These are phyloP conservation scores for Mangifera indica DNA, from an alignment of 345 rosid genomes.

Conservation along the genomic window DNA sequence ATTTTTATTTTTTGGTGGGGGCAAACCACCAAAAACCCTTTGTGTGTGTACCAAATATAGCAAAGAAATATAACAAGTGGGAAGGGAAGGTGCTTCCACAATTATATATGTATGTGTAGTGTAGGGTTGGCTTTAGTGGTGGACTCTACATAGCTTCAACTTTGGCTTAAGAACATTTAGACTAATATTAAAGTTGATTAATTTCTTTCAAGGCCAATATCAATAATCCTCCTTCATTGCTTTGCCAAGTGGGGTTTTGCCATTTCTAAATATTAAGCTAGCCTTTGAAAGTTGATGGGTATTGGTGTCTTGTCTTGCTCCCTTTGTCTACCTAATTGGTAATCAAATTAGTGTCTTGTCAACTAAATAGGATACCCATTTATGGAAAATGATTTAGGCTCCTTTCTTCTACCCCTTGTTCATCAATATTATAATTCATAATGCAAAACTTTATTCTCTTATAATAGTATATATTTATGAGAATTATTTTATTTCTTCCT, in stretches of 20 bases:
- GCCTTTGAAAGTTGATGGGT: conserved; percentile 16
- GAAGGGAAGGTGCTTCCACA: conserved; percentile 22
- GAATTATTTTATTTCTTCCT: neutral
- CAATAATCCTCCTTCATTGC: neutral
- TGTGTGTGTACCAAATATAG: conserved; percentile 24
- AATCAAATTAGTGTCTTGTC: conserved; percentile 20
- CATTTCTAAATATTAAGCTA: neutral
- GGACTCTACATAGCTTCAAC: conserved; percentile 2
- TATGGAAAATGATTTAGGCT: neutral
- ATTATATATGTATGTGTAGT: neutral
- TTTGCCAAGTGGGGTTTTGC: conserved; percentile 25
- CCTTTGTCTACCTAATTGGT: conserved; percentile 9
- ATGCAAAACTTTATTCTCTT: neutral
- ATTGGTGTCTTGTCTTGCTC: conserved; percentile 40
- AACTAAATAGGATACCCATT: conserved; percentile 4
- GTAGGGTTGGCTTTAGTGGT: conserved; percentile 9
- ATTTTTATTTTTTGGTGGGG: conserved; percentile 21
- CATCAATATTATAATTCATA: neutral
- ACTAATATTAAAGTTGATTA: neutral
- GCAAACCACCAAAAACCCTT: neutral
- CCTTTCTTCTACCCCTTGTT: neutral
- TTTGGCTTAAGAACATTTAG: neutral
- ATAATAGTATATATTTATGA: neutral
- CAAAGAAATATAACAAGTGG: conserved; percentile 13
- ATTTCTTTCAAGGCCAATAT: neutral